Evolutionary conservation across 805 yeast genomes (phyloP).

Genomic region (Cyberlindnera nakhonratchasimensis): DNA sequence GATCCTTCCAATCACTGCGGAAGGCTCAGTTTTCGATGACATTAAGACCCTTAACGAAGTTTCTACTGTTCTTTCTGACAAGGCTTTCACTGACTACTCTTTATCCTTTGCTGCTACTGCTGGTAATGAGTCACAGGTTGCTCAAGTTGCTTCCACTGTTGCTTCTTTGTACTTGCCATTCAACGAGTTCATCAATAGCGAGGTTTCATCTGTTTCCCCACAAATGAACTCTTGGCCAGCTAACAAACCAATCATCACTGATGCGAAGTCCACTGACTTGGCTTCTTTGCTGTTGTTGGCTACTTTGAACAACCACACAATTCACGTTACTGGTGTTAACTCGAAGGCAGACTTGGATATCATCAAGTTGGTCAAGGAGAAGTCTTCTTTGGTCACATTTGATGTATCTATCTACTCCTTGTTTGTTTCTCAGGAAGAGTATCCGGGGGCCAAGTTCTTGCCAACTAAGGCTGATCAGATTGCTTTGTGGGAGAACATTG

Average conservation of each 20-base stretch:
- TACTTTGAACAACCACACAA: constrained; percentile 76
- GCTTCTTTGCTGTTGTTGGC: constrained; percentile 92
- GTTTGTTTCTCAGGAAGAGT: constrained; percentile 69
- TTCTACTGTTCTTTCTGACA: constrained; percentile 43
- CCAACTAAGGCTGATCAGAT: constrained; percentile 81
- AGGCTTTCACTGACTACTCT: constrained; percentile 78
- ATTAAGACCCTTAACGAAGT: constrained; percentile 64
- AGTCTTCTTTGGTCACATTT: constrained; percentile 79
- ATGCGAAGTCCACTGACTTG: constrained; percentile 85
- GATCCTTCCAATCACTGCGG: constrained; percentile 66
- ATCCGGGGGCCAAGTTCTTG: constrained; percentile 66
- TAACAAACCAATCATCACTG: constrained; percentile 81
- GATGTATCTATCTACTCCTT: constrained; percentile 81
- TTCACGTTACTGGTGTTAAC: constrained; percentile 86
- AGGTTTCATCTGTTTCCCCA: constrained; percentile 73
- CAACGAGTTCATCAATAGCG: constrained; percentile 58
- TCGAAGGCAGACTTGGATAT: constrained; percentile 77
- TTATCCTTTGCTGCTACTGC: constrained; percentile 82
- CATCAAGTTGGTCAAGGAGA: constrained; percentile 80
- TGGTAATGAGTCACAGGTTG: constrained; percentile 57
- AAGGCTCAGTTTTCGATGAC: constrained; percentile 64
- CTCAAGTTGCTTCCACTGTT: constrained; percentile 59
- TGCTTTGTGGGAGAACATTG: constrained; percentile 75
- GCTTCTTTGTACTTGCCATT: constrained; percentile 82
- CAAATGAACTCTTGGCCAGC: constrained; percentile 85